These are phyloP conservation scores for Solanum peruvianum DNA, from an alignment of 257 asterid genomes.

Conservation along the genomic window DNA sequence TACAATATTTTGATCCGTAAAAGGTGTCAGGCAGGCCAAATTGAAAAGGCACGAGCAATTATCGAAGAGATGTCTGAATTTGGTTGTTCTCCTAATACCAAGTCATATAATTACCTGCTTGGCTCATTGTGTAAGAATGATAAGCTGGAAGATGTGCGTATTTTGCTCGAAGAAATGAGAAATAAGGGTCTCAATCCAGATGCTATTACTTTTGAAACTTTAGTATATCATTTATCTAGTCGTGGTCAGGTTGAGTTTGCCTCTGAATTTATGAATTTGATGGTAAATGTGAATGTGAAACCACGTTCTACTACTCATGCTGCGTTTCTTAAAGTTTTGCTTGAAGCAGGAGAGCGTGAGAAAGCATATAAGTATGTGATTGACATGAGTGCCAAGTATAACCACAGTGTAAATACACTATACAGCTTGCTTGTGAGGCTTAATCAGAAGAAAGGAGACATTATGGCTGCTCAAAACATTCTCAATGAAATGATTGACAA, in stretches of 20 bases:
- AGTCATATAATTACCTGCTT: conserved; percentile 52
- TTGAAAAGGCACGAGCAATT: conserved; percentile 40
- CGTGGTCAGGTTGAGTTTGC: conserved; percentile 34
- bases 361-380: conserved; percentile 42
- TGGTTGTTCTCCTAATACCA: conserved; percentile 21
- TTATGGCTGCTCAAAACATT: conserved; percentile 35
- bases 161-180: conserved; percentile 45
- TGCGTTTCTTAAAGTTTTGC: conserved; percentile 30
- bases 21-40: conserved; percentile 46
- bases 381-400: conserved; percentile 23
- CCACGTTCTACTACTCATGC: conserved; percentile 52
- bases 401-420: conserved; percentile 25
- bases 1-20: conserved; percentile 51
- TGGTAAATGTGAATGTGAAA: conserved; percentile 33
- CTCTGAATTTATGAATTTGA: conserved; percentile 30
- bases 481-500: conserved; percentile 67
- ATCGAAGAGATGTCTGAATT: conserved; percentile 44
- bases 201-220: conserved; percentile 51
- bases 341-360: conserved; percentile 28
- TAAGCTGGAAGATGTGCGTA: conserved; percentile 23
- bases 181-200: conserved; percentile 26
- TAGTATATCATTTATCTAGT: conserved; percentile 32
- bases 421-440: conserved; percentile 58
- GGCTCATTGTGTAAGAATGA: conserved; percentile 48
- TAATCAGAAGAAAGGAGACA: conserved; percentile 35